phyloP scores from a whole-genome alignment of 345 rosid genomes.

The Excoecaria cochinchinensis region DNA sequence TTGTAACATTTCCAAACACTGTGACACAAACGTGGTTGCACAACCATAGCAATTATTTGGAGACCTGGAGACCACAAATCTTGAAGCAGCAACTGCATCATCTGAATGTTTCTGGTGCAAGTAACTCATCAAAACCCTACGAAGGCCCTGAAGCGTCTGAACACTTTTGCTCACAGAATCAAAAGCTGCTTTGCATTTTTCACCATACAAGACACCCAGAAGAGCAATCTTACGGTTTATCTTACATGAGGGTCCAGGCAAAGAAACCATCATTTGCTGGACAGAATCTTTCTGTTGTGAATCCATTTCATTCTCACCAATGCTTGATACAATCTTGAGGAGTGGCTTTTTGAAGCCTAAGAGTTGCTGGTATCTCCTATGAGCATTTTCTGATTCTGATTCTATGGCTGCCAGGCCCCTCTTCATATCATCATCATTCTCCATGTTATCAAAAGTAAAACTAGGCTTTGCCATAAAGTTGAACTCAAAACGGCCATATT shows the following conservation, averaged over 20 bases:
- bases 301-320: constrained; percentile 98
- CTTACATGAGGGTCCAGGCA: constrained; percentile 97
- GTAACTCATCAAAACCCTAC: constrained; percentile 90
- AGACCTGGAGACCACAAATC: constrained; percentile 83
- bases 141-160: constrained; percentile 97
- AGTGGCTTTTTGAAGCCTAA: constrained; percentile 98
- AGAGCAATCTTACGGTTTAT: constrained; percentile 96
- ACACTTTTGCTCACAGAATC: constrained; percentile 99
- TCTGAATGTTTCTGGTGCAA: constrained; percentile 90
- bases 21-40: constrained; percentile 87
- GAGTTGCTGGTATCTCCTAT: constrained; percentile 97
- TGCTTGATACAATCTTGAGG: constrained; percentile 93
- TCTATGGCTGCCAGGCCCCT: constrained; percentile 96
- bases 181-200: constrained; percentile 99
- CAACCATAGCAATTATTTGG: constrained; percentile 98
- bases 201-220: constrained; percentile 97
- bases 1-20: constrained; percentile 87
- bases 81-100: constrained; percentile 50
- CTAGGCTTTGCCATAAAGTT: constrained; percentile 99
- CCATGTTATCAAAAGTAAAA: constrained; percentile 94
- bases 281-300: constrained; percentile 98
- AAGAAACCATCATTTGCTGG: constrained; percentile 99
- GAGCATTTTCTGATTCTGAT: constrained; percentile 98
- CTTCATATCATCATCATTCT: constrained; percentile 99
- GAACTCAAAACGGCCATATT: constrained; percentile 97